Conservation (phyloP, 345 rosid species). For the Eucalyptus tenuipes region DNA sequence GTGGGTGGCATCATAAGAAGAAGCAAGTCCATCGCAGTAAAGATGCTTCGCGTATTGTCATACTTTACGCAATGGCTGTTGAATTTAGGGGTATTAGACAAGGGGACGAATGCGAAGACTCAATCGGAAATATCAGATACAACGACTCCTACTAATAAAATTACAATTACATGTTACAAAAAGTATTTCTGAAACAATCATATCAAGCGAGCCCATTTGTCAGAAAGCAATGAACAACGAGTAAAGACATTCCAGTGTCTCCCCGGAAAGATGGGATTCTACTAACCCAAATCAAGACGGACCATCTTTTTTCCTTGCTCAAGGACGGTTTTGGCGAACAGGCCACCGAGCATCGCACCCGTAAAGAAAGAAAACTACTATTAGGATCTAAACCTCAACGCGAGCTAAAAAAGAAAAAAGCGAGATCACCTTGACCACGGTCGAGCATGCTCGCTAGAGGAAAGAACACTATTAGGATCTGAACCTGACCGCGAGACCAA, state of each 20-base stretch:
- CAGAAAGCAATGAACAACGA: not conserved
- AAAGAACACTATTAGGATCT: not conserved
- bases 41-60: rapidly evolving
- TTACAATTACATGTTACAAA: not conserved
- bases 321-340: not conserved
- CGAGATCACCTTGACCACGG: not conserved
- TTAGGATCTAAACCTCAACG: not conserved
- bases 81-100: rapidly evolving
- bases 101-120: not conserved
- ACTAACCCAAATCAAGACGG: not conserved
- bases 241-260: not conserved
- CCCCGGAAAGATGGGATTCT: rapidly evolving
- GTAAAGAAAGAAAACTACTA: not conserved
- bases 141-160: rapidly evolving
- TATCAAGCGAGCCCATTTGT: rapidly evolving
- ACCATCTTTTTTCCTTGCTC: not conserved
- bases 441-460: not conserved
- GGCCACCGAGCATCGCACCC: not conserved
- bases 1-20: not conserved
- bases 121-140: rapidly evolving
- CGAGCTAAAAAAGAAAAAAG: not conserved
- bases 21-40: not conserved
- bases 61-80: not conserved
- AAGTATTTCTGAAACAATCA: not conserved
- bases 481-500: not conserved